Conservation (phyloP, 352 stramenopile species). For the Phytopythium vexans region DNA sequence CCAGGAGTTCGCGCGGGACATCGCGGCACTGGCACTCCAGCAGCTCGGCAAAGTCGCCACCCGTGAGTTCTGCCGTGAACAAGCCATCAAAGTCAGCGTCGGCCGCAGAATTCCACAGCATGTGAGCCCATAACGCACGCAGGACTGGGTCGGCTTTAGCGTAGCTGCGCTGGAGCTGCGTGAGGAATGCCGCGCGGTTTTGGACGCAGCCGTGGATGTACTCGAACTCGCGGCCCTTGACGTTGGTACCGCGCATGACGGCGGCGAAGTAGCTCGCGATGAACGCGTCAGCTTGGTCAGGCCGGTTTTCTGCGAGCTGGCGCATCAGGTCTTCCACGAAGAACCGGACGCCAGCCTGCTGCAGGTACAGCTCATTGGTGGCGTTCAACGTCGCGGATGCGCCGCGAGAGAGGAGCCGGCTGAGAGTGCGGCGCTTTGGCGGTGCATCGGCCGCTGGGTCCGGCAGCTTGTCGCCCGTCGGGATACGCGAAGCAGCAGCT, state of each 20-base stretch:
- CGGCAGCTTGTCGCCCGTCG: background rate
- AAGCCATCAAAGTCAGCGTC: slow-evolving; percentile 1
- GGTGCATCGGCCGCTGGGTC: background rate
- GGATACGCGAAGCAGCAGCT: slow-evolving; percentile 30
- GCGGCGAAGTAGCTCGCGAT: slow-evolving; percentile 42
- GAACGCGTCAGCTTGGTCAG: slow-evolving; percentile 34
- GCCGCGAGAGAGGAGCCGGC: slow-evolving; percentile 13
- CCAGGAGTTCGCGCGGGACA: slow-evolving; percentile 34
- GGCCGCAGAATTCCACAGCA: background rate
- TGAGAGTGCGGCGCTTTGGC: slow-evolving; percentile 14
- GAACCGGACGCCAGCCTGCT: slow-evolving; percentile 53
- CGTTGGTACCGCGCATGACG: slow-evolving; percentile 29
- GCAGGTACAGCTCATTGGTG: slow-evolving; percentile 41
- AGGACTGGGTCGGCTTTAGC: slow-evolving; percentile 33
- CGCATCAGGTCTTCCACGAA: slow-evolving; percentile 54
- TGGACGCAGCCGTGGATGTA: slow-evolving; percentile 53
- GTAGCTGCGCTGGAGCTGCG: slow-evolving; percentile 37
- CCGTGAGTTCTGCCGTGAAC: slow-evolving; percentile 31
- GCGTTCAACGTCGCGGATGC: slow-evolving; percentile 9
- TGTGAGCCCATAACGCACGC: slow-evolving; percentile 13
- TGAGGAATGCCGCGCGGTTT: slow-evolving; percentile 45
- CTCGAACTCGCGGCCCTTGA: slow-evolving; percentile 40
- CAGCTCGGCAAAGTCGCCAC: slow-evolving; percentile 58
- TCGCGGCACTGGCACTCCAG: slow-evolving; percentile 55
- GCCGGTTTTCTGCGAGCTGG: slow-evolving; percentile 40